These are phyloP conservation scores for Aspergillus pseudoviridinutans DNA, from an alignment of 2,329 filamentous ascomycete genomes.

Conservation along the genomic window DNA sequence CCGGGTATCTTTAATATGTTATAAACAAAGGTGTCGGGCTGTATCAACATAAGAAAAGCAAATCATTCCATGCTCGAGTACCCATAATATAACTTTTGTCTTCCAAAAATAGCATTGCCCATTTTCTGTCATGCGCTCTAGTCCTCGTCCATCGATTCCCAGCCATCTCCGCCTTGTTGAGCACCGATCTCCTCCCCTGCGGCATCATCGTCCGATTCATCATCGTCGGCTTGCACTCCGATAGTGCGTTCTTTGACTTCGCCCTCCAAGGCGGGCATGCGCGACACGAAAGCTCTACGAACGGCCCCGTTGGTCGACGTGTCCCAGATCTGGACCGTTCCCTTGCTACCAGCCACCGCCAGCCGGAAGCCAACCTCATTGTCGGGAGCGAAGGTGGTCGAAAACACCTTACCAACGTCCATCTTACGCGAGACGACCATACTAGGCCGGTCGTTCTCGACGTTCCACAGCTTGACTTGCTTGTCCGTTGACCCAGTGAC, in stretches of 20 bases:
- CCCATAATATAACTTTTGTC: not conserved
- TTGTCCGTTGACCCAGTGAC: conserved; percentile 92
- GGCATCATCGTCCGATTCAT: conserved; percentile 62
- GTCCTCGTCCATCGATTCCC: conserved; percentile 55
- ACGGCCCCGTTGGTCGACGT: conserved; percentile 90
- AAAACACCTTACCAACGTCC: conserved; percentile 93
- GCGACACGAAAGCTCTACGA: conserved; percentile 74
- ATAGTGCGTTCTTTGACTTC: conserved; percentile 72
- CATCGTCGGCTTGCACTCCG: conserved; percentile 62
- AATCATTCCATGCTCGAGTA: not conserved
- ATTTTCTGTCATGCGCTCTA: conserved; percentile 17
- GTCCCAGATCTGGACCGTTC: conserved; percentile 90
- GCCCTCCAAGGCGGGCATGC: conserved; percentile 58
- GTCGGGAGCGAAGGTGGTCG: conserved; percentile 84
- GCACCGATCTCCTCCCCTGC: conserved; percentile 49
- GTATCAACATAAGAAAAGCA: not conserved
- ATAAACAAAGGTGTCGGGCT: not conserved
- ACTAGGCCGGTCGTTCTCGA: conserved; percentile 72
- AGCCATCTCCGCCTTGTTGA: conserved; percentile 48
- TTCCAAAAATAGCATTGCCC: not conserved
- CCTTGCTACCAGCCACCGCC: conserved; percentile 91
- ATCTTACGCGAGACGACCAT: conserved; percentile 90
- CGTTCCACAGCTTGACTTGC: conserved; percentile 95
- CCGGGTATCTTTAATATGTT: conserved; percentile 21
- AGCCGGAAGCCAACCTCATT: conserved; percentile 85